phyloP scores from a whole-genome alignment of 345 rosid species.

The Pelargonium nanum region DNA sequence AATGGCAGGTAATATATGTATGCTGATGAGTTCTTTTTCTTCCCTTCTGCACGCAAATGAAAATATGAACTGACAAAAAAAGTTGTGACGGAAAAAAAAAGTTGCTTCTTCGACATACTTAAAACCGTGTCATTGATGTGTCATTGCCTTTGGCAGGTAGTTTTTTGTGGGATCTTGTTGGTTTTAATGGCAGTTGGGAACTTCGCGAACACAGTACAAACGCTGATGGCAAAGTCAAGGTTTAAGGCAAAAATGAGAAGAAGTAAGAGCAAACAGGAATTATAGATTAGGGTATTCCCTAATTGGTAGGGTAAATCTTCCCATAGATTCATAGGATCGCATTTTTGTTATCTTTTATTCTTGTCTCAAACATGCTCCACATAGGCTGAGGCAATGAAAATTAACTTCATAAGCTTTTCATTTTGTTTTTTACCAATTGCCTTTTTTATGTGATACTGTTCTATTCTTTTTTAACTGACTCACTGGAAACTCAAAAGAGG shows the following conservation, averaged over 20 bases:
- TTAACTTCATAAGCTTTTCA: too few relatives aligned
- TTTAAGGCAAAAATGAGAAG: slow-evolving; percentile 95
- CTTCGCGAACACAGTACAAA: slow-evolving; percentile 73
- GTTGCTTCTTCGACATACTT: too few relatives aligned
- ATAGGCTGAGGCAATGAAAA: background rate
- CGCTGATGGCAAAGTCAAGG: slow-evolving; percentile 73
- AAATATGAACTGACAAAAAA: too few relatives aligned
- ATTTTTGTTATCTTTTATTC: slow-evolving; percentile 15
- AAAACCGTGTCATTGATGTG: background rate
- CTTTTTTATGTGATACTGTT: too few relatives aligned
- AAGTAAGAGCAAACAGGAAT: slow-evolving; percentile 67
- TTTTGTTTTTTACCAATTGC: too few relatives aligned
- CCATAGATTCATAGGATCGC: slow-evolving; percentile 11
- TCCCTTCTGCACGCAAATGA: too few relatives aligned
- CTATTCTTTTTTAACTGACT: too few relatives aligned
- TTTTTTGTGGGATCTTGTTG: slow-evolving; percentile 70
- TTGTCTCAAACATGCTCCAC: background rate
- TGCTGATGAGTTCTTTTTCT: too few relatives aligned
- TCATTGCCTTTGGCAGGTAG: slow-evolving; percentile 42
- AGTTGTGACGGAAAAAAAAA: too few relatives aligned
- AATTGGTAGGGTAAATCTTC: slow-evolving; percentile 12
- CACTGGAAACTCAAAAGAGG: too few relatives aligned
- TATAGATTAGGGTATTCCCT: slow-evolving; percentile 28
- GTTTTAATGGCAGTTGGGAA: slow-evolving; percentile 91
- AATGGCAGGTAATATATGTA: slow-evolving; percentile 68